Evolutionary conservation across 1,139 yeast species (phyloP), one percentile per base, ranked within the genome.

Genomic region (Yamadazyma kanchanaburiensis): DNA sequence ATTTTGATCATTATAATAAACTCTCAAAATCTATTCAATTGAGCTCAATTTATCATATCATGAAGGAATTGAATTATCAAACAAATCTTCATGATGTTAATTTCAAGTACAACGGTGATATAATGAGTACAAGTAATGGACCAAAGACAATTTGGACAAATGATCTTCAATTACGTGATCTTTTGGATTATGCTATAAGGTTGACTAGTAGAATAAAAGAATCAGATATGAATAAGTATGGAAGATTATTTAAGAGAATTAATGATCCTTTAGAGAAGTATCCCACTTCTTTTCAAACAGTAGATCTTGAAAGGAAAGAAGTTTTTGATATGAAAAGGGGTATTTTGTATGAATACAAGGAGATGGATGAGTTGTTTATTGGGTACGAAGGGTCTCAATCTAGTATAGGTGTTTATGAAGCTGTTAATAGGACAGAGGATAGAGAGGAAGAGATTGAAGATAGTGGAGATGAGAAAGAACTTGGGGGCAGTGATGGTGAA

Each of bases 11-110:
- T 36, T 25, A 20, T 22, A 22, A 18, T 13, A 16, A 5, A 6
- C 6, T 15, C 5, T n/a, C 22, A 5, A 23, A 22, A 5, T 35
- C 42, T 12, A 66, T 63, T 13, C 71, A 68, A 38, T 58, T 82
- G 10, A 64, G 74, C 1, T 80, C 88, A 4, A 70, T 88, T 24
- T 66, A 69, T 32, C 74, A 72, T 25, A 62, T 87, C 11, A 70
- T 84, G 58, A 64, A 67, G 18, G 94, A 85, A 45, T 74, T 85
- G 19, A 58, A 56, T 21, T 67, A 53, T 35, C 80, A 87, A 39
- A 63, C 91, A 30, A 56, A 53, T 12, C 26, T 53, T 2, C 55
- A 69, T 33, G 67, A 70, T 13, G 42, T 42, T 11, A 24, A 31
- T n/a, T 41, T 33, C 26, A 19, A 31, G 9, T 35, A 32, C 22